These are phyloP conservation scores for Trichoderma sp. DNA, from an alignment of 2,329 filamentous ascomycete species.

Conservation along the genomic window DNA sequence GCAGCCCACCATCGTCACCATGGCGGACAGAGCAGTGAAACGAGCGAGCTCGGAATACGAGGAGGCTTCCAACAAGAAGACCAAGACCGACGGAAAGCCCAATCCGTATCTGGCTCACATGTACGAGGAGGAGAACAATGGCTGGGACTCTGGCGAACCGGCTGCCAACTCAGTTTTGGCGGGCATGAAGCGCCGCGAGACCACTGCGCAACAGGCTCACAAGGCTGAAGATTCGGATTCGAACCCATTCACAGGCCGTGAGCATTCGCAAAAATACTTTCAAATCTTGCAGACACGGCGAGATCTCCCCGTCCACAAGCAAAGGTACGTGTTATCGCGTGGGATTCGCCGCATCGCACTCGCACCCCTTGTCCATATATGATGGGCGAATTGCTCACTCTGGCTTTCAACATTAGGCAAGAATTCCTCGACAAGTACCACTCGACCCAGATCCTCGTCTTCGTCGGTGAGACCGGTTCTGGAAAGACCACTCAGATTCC, in stretches of 20 bases:
- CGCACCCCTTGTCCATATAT: neutral
- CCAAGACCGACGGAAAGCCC: constrained; percentile 45
- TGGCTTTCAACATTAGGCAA: constrained; percentile 55
- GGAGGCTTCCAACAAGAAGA: constrained; percentile 47
- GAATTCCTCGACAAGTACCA: constrained; percentile 96
- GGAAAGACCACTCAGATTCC: constrained; percentile 99
- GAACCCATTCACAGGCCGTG: constrained; percentile 82
- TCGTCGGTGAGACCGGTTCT: constrained; percentile 98
- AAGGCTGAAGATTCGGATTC: constrained; percentile 75
- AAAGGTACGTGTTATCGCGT: constrained; percentile 59
- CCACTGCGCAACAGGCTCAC: constrained; percentile 73
- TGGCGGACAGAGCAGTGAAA: constrained; percentile 49
- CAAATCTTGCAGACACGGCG: constrained; percentile 81
- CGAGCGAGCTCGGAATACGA: constrained; percentile 49
- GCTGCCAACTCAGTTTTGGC: constrained; percentile 55
- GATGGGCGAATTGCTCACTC: neutral
- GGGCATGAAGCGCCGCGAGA: constrained; percentile 73
- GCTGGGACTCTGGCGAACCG: constrained; percentile 33
- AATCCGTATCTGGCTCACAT: constrained; percentile 95
- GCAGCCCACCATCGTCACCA: constrained; percentile 31
- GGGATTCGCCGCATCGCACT: neutral
- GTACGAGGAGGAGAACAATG: constrained; percentile 55
- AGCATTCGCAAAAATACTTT: constrained; percentile 83
- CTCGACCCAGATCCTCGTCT: constrained; percentile 91
- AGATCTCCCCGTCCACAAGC: constrained; percentile 87